Evolutionary conservation across 2,329 filamentous ascomycete species (phyloP).

Genomic region (Xylariaceae sp.): DNA sequence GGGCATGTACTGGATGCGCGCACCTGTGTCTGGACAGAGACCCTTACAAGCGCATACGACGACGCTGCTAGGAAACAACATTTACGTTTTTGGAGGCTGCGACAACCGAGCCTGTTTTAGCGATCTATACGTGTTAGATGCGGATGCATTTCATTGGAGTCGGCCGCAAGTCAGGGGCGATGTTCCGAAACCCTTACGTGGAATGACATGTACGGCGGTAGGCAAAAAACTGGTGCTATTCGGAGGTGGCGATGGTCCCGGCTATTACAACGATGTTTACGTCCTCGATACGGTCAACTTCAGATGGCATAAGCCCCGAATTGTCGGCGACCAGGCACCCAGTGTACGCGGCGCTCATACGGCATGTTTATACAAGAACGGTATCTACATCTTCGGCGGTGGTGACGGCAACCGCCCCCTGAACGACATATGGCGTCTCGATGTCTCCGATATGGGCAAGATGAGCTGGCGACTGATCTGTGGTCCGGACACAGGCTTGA

Average conservation of each 20-base stretch:
- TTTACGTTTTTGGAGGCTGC: slow-evolving; percentile 66
- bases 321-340: slow-evolving; percentile 53
- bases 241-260: slow-evolving; percentile 63
- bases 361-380: slow-evolving; percentile 65
- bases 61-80: slow-evolving; percentile 59
- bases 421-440: slow-evolving; percentile 68
- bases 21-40: slow-evolving; percentile 60
- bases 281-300: slow-evolving; percentile 67
- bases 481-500: slow-evolving; percentile 27
- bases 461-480: slow-evolving; percentile 66
- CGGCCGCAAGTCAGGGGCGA: slow-evolving; percentile 60
- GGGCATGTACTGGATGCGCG: slow-evolving; percentile 68
- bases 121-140: slow-evolving; percentile 63
- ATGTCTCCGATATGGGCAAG: slow-evolving; percentile 60
- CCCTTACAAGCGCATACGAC: slow-evolving; percentile 62
- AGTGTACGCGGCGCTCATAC: slow-evolving; percentile 62
- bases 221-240: slow-evolving; percentile 67
- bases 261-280: slow-evolving; percentile 68
- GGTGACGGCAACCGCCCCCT: slow-evolving; percentile 65
- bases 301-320: slow-evolving; percentile 58
- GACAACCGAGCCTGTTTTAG: slow-evolving; percentile 64
- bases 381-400: slow-evolving; percentile 67
- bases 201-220: slow-evolving; percentile 68
- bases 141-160: slow-evolving; percentile 66
- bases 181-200: slow-evolving; percentile 58